Evolutionary conservation across 176 grass and related monocot species (phyloP).

Genomic region (Eremochloa ophiuroides): DNA sequence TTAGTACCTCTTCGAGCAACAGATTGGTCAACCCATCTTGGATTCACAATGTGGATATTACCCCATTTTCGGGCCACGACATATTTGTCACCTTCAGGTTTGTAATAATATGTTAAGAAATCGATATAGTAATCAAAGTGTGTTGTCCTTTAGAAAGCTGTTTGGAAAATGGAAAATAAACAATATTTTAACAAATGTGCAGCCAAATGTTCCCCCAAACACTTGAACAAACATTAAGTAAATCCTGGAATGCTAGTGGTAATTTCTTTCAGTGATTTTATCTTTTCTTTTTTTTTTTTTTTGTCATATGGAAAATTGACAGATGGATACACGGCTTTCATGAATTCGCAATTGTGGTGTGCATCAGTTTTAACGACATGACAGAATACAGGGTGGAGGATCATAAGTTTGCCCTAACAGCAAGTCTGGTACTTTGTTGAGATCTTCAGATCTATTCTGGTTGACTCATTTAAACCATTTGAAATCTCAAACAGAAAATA

Average conservation of each 20-base stretch:
- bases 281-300: not conserved
- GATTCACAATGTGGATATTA: slow-evolving; percentile 70
- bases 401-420: not conserved
- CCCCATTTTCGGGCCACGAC: slow-evolving; percentile 76
- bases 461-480: not conserved
- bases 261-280: slow-evolving; percentile 10
- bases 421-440: not conserved
- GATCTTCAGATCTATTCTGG: not conserved
- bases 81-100: slow-evolving; percentile 91
- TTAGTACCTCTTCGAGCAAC: slow-evolving; percentile 80
- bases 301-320: not conserved
- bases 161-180: slow-evolving; percentile 5
- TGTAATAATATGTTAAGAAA: slow-evolving; percentile 74
- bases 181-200: slow-evolving; percentile 1
- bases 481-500: slow-evolving; percentile 10
- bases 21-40: slow-evolving; percentile 72
- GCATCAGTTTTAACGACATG: not conserved
- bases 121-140: not conserved
- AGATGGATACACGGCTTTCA: slow-evolving; percentile 1
- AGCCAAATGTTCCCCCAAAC: not conserved
- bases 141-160: not conserved
- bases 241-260: not conserved
- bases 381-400: not conserved
- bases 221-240: slow-evolving; percentile 12
- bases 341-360: not conserved